Evolutionary conservation across 805 yeast genomes (phyloP).

Genomic region (Candida gorgasii): DNA sequence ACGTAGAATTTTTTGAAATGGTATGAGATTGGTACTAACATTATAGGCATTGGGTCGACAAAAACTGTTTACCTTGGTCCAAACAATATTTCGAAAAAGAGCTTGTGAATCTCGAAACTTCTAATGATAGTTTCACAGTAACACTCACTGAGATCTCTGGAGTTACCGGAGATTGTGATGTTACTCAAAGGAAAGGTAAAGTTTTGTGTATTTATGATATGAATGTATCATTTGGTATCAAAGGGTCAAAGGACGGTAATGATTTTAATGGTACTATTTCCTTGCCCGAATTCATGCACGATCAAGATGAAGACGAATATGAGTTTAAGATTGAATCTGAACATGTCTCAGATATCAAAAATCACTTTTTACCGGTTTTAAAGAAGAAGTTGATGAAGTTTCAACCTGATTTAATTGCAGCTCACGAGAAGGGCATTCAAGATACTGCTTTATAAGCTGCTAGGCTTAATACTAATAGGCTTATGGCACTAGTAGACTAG

Average conservation of each 20-base stretch:
- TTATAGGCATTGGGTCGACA: slow-evolving; percentile 68
- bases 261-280: slow-evolving; percentile 43
- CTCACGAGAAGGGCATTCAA: slow-evolving; percentile 65
- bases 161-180: slow-evolving; percentile 73
- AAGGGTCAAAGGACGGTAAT: slow-evolving; percentile 40
- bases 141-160: slow-evolving; percentile 43
- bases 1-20: slow-evolving; percentile 21
- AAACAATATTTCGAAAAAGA: slow-evolving; percentile 48
- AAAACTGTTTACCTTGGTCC: slow-evolving; percentile 67
- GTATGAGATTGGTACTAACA: slow-evolving; percentile 8
- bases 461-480: too few species aligned
- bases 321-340: slow-evolving; percentile 47
- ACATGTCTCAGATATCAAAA: slow-evolving; percentile 45
- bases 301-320: slow-evolving; percentile 68
- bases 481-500: too few species aligned
- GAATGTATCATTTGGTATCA: slow-evolving; percentile 49
- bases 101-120: slow-evolving; percentile 30
- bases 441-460: slow-evolving; percentile 33
- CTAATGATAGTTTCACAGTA: slow-evolving; percentile 25
- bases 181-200: slow-evolving; percentile 81
- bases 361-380: slow-evolving; percentile 53
- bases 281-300: slow-evolving; percentile 75
- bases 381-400: slow-evolving; percentile 51
- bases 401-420: slow-evolving; percentile 60
- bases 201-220: slow-evolving; percentile 75